phyloP scores from a whole-genome alignment of 805 yeast genomes.

The Groenewaldozyma tartarivorans region DNA sequence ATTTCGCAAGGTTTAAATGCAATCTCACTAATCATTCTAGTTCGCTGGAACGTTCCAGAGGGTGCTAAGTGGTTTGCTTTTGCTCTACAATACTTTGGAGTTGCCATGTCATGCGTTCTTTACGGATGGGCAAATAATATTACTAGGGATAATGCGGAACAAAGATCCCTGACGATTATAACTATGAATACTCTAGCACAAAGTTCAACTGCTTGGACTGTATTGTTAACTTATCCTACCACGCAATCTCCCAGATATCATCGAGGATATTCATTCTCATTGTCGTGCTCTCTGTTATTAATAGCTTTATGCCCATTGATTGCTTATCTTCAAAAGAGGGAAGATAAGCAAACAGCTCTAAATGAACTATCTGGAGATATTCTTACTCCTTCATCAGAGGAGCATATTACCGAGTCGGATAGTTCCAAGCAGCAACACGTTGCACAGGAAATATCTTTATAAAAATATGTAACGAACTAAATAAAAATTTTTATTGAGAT shows the following conservation, averaged over 20 bases:
- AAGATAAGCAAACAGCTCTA: too few relatives aligned
- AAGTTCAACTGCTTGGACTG: constrained; percentile 45
- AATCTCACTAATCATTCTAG: constrained; percentile 40
- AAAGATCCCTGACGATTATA: constrained; percentile 33
- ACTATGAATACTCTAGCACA: constrained; percentile 42
- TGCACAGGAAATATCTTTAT: too few relatives aligned
- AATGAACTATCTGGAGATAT: too few relatives aligned
- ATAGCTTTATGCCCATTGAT: constrained; percentile 27
- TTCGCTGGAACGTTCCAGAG: constrained; percentile 47
- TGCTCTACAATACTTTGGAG: constrained; percentile 45
- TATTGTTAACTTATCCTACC: constrained; percentile 34
- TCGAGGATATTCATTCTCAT: constrained; percentile 18
- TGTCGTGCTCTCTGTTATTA: constrained; percentile 10
- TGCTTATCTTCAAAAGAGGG: constrained; percentile 43
- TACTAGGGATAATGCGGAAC: constrained; percentile 41
- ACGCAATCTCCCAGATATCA: constrained; percentile 19
- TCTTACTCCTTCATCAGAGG: too few relatives aligned
- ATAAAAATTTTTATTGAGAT: too few relatives aligned
- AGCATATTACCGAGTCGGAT: too few relatives aligned
- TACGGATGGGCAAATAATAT: constrained; percentile 53
- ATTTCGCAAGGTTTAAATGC: constrained; percentile 42
- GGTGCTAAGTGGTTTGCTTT: constrained; percentile 55
- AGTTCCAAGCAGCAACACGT: too few relatives aligned
- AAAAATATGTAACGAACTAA: too few relatives aligned
- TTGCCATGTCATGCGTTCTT: constrained; percentile 51